Conservation (phyloP, 1,284 basidiomycete species). For the Omphalotus olearius region DNA sequence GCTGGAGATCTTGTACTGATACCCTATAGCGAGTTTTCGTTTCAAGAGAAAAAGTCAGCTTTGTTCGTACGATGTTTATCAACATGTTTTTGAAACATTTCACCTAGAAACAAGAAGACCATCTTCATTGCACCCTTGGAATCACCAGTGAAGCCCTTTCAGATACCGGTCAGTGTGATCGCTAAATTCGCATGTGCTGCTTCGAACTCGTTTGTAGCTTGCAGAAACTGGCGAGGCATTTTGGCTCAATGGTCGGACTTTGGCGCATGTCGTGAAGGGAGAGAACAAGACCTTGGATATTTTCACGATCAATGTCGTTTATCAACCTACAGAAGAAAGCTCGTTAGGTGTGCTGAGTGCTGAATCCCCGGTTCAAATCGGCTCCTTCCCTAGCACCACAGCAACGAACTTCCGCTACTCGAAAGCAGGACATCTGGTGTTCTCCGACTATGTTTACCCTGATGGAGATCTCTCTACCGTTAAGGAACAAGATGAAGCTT, state of each 20-base stretch:
- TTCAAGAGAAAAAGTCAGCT: slow-evolving; percentile 63
- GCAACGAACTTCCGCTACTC: slow-evolving; percentile 70
- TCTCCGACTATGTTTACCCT: slow-evolving; percentile 74
- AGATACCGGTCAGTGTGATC: slow-evolving; percentile 38
- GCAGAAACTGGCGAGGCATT: slow-evolving; percentile 67
- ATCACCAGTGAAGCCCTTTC: slow-evolving; percentile 39
- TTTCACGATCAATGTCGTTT: slow-evolving; percentile 35
- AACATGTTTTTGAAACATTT: neutral
- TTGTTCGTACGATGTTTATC: neutral
- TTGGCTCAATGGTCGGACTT: slow-evolving; percentile 67
- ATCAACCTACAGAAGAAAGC: slow-evolving; percentile 22
- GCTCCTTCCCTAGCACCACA: slow-evolving; percentile 61
- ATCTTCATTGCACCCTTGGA: slow-evolving; percentile 61
- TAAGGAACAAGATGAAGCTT: slow-evolving; percentile 63
- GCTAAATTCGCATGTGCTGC: neutral
- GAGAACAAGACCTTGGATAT: slow-evolving; percentile 42
- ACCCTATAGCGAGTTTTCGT: slow-evolving; percentile 64
- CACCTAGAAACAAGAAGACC: slow-evolving; percentile 59
- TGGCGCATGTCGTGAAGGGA: slow-evolving; percentile 61
- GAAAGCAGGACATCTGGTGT: slow-evolving; percentile 52
- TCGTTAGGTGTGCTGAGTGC: slow-evolving; percentile 1
- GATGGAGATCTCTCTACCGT: slow-evolving; percentile 70
- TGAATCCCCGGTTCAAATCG: slow-evolving; percentile 30
- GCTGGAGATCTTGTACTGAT: slow-evolving; percentile 66
- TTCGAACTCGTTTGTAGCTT: slow-evolving; percentile 30